These are phyloP conservation scores for Sporisorium graminicola DNA, from an alignment of 1,284 basidiomycete species.

Conservation along the genomic window DNA sequence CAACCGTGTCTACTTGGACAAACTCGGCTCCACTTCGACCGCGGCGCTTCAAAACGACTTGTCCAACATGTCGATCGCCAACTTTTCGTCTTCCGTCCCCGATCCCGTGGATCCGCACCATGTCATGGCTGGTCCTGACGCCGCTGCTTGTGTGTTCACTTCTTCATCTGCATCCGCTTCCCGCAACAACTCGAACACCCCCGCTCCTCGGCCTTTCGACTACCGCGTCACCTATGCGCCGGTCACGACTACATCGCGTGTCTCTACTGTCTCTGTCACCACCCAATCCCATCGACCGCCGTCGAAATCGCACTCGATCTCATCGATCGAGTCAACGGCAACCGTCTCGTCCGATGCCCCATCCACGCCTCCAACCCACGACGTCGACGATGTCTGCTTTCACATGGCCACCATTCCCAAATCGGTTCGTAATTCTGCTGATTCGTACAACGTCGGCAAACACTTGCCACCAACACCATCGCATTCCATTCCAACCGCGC, in stretches of 20 bases:
- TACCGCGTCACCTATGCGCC: slow-evolving; percentile 17
- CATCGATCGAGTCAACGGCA: slow-evolving; percentile 32
- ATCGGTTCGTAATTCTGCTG: slow-evolving; percentile 16
- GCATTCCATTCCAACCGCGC: neutral
- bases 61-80: slow-evolving; percentile 39
- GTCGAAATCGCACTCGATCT: slow-evolving; percentile 36
- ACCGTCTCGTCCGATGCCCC: slow-evolving; percentile 23
- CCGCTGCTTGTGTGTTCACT: neutral
- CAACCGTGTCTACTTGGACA: slow-evolving; percentile 24
- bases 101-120: neutral
- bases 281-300: slow-evolving; percentile 30
- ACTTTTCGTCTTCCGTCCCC: slow-evolving; percentile 16
- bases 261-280: slow-evolving; percentile 19
- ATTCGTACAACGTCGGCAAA: slow-evolving; percentile 18
- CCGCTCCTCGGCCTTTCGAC: slow-evolving; percentile 15
- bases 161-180: slow-evolving; percentile 7
- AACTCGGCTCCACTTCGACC: slow-evolving; percentile 18
- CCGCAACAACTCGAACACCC: neutral
- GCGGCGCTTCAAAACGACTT: slow-evolving; percentile 24
- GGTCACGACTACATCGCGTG: slow-evolving; percentile 12
- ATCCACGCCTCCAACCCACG: slow-evolving; percentile 27
- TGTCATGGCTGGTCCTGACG: neutral
- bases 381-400: slow-evolving; percentile 30
- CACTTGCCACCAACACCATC: slow-evolving; percentile 15
- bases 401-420: slow-evolving; percentile 35